A percentile compares a stretch with the other conserved stretches of the same genome.
These are phyloP conservation scores for Fusarium decemcellulare DNA, from an alignment of 2,329 filamentous ascomycete species.

Conservation along the genomic window DNA sequence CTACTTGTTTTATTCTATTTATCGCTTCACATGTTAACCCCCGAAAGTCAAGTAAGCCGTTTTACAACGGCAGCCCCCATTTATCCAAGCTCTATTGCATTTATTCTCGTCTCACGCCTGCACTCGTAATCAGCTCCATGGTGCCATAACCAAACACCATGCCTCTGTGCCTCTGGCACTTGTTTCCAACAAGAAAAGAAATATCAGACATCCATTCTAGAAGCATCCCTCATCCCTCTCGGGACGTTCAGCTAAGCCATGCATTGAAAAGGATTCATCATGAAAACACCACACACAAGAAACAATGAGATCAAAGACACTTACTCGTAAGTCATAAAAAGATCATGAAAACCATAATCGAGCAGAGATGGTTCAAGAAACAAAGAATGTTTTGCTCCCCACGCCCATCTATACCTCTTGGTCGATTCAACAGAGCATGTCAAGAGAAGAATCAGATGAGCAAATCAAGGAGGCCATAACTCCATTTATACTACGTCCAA, in stretches of 20 bases:
- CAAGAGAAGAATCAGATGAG: neutral
- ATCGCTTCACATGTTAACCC: neutral
- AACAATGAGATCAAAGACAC: constrained; percentile 2
- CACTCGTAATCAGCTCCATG: constrained; percentile 14
- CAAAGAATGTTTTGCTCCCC: no score
- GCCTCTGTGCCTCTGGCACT: neutral
- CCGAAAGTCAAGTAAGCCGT: neutral
- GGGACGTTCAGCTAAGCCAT: constrained; percentile 53
- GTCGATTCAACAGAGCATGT: neutral
- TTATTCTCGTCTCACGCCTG: constrained; percentile 5
- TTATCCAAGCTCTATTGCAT: neutral
- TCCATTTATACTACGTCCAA: constrained; percentile 32
- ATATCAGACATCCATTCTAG: constrained; percentile 51
- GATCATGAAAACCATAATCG: no score
- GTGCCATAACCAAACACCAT: neutral
- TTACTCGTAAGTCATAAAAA: constrained; percentile 15
- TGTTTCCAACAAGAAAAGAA: neutral
- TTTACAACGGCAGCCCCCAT: neutral
- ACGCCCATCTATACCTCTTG: neutral
- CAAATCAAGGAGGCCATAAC: neutral
- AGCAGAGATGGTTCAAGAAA: no score
- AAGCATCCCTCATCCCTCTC: constrained; percentile 42
- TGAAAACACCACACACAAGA: constrained; percentile 8
- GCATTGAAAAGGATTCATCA: constrained; percentile 51
- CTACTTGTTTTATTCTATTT: neutral